Conservation (phyloP, 192 early-diverging fungal genomes). For the Podila verticillata region DNA sequence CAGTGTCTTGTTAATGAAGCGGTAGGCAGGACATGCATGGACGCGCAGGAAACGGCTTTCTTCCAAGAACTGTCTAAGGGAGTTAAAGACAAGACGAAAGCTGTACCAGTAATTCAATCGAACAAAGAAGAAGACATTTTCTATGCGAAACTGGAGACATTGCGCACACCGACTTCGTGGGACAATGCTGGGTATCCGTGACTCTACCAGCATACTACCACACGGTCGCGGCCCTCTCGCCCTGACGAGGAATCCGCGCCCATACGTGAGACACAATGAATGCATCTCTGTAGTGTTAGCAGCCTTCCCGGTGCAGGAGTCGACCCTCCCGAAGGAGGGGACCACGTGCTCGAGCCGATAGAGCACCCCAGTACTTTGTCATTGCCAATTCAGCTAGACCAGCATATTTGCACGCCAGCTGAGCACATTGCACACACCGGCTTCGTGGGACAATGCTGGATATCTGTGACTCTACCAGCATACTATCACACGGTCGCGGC, state of each 20-base stretch:
- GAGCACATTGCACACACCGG: no score
- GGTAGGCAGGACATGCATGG: not conserved
- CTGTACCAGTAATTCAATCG: not conserved
- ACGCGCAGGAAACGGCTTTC: not conserved
- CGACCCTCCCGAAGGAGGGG: no score
- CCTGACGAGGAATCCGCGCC: slow-evolving; percentile 18
- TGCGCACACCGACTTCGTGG: slow-evolving; percentile 23
- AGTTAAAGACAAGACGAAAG: not conserved
- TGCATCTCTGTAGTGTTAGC: no score
- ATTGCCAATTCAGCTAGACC: no score
- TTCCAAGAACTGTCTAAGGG: not conserved
- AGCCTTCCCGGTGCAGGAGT: no score
- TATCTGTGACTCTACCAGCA: slow-evolving; percentile 20
- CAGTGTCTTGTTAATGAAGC: no score
- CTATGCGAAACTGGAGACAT: no score
- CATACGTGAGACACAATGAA: no score
- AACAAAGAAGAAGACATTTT: slow-evolving; percentile 16
- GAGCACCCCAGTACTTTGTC: no score
- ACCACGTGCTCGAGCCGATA: no score
- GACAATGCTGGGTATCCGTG: slow-evolving; percentile 17
- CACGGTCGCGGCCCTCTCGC: slow-evolving; percentile 28
- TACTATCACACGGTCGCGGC: slow-evolving; percentile 27
- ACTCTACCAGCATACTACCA: slow-evolving; percentile 35
- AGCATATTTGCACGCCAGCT: no score
- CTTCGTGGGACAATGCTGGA: slow-evolving; percentile 26